Conservation (phyloP, 306 rosid genomes). For the Rosa rugosa region DNA sequence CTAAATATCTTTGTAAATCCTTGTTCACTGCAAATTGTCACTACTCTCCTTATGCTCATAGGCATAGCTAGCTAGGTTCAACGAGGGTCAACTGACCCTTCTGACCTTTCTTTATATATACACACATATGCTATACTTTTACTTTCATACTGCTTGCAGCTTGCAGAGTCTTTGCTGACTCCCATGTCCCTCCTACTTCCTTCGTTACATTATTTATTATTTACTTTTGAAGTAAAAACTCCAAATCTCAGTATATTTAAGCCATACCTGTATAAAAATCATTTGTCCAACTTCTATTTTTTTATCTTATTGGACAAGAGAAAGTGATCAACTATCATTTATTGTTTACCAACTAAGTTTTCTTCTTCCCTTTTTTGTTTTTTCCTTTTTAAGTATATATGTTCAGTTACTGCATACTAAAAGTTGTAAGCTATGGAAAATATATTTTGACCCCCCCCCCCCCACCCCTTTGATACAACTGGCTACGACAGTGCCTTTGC, state of each 20-base stretch:
- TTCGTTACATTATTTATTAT: background rate
- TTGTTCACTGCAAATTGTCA: background rate
- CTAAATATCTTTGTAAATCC: background rate
- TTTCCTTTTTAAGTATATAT: background rate
- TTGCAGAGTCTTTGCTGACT: background rate
- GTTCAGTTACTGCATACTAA: background rate
- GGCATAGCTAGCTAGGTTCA: background rate
- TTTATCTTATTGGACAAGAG: background rate
- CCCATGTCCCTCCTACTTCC: background rate
- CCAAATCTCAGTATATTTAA: background rate
- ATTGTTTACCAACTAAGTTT: background rate
- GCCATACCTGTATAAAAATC: background rate
- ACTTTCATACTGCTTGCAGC: background rate
- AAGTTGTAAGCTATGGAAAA: background rate
- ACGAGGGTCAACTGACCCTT: background rate
- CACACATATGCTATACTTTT: background rate
- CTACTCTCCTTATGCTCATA: background rate
- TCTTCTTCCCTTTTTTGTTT: background rate
- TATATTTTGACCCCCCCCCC: background rate
- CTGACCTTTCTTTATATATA: background rate
- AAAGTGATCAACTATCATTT: background rate
- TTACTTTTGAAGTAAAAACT: background rate
- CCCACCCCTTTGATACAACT: background rate
- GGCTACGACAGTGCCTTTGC: background rate
- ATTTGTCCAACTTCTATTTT: background rate